These are phyloP conservation scores for Colletotrichum plurivorum DNA, from an alignment of 2,329 filamentous ascomycete genomes.

Conservation along the genomic window DNA sequence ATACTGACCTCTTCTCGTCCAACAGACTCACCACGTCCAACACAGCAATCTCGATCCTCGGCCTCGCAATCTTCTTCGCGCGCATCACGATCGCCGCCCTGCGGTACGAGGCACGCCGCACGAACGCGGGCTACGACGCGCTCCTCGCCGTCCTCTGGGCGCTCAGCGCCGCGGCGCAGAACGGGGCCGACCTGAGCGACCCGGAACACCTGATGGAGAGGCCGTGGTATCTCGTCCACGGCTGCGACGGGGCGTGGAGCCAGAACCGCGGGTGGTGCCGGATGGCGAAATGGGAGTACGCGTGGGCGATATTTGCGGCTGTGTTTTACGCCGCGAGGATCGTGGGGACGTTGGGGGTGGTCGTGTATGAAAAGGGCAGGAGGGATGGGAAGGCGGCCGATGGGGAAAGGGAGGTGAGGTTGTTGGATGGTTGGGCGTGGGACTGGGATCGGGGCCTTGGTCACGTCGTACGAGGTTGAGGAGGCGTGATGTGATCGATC, in stretches of 20 bases:
- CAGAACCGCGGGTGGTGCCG: background rate
- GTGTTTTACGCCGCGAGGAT: slow-evolving; percentile 4
- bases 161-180: slow-evolving; percentile 42
- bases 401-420: background rate
- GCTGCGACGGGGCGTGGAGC: slow-evolving; percentile 37
- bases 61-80: slow-evolving; percentile 46
- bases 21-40: slow-evolving; percentile 47
- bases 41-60: slow-evolving; percentile 48
- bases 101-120: slow-evolving; percentile 40
- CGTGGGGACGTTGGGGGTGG: background rate
- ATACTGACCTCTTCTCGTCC: background rate
- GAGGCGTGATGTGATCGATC: background rate
- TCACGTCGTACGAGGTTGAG: background rate
- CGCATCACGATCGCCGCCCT: slow-evolving; percentile 44
- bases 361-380: slow-evolving; percentile 4
- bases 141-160: slow-evolving; percentile 48
- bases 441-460: background rate
- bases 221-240: slow-evolving; percentile 47
- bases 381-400: background rate
- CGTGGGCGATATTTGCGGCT: slow-evolving; percentile 6
- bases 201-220: slow-evolving; percentile 42
- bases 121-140: slow-evolving; percentile 47
- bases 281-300: slow-evolving; percentile 3
- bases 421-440: background rate
- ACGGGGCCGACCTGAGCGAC: slow-evolving; percentile 46